Conservation (phyloP, 768 basidiomycete species). For the Amanita rimosa region DNA sequence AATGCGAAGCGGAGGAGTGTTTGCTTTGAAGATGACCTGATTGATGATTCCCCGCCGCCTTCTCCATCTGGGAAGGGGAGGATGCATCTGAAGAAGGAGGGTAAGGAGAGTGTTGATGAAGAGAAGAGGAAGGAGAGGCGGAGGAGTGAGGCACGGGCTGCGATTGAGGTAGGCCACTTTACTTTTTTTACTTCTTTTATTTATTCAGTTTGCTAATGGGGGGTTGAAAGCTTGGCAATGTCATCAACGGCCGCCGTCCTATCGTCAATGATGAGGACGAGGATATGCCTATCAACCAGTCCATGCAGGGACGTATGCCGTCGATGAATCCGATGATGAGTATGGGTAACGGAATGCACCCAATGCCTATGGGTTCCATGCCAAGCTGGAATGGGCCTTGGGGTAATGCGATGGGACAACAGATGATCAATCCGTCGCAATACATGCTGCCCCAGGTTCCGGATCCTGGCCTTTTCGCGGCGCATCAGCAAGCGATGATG, state of each 20-base stretch:
- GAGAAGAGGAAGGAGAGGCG: constrained; percentile 60
- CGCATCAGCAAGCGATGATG: constrained; percentile 85
- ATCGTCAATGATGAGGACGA: constrained; percentile 42
- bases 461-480: constrained; percentile 52
- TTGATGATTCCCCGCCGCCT: constrained; percentile 6
- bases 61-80: neutral
- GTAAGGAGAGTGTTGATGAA: constrained; percentile 22
- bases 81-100: constrained; percentile 23
- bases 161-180: constrained; percentile 64
- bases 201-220: neutral
- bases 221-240: constrained; percentile 61
- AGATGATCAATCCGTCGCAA: constrained; percentile 27
- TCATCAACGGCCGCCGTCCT: constrained; percentile 70
- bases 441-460: constrained; percentile 34
- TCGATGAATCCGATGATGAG: constrained; percentile 34
- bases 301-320: constrained; percentile 28
- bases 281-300: constrained; percentile 35
- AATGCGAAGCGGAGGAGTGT: constrained; percentile 53
- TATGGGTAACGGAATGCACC: constrained; percentile 20
- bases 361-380: constrained; percentile 21
- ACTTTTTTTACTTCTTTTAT: constrained; percentile 5
- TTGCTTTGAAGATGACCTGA: constrained; percentile 49
- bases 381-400: constrained; percentile 16
- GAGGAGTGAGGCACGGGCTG: constrained; percentile 74
- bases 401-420: constrained; percentile 20